These are phyloP conservation scores for Kazachstania bromeliacearum DNA, from an alignment of 805 yeast species.

Conservation along the genomic window DNA sequence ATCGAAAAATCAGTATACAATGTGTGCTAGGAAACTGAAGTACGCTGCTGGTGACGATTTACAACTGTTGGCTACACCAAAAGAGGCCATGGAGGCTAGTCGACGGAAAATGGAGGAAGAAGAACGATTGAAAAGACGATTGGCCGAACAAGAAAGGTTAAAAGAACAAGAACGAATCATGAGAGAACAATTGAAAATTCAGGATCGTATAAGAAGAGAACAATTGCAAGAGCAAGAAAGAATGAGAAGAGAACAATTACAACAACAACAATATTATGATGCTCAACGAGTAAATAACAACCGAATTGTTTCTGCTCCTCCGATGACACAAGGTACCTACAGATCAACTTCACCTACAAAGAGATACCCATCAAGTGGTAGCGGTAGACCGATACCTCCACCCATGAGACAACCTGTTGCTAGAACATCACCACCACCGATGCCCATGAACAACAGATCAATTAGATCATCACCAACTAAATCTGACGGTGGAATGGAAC, in stretches of 20 bases:
- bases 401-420: not conserved
- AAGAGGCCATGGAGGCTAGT: slow-evolving; percentile 28
- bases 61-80: slow-evolving; percentile 29
- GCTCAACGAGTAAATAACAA: not conserved
- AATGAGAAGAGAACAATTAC: not conserved
- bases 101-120: slow-evolving; percentile 18
- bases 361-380: not conserved
- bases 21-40: slow-evolving; percentile 26
- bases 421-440: not conserved
- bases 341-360: not conserved
- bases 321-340: not conserved
- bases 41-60: slow-evolving; percentile 30
- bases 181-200: not conserved
- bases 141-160: slow-evolving; percentile 12
- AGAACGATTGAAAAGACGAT: slow-evolving; percentile 19
- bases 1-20: too few species aligned
- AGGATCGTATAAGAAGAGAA: not conserved
- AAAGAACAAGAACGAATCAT: slow-evolving; percentile 4
- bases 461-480: slow-evolving; percentile 7
- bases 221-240: not conserved
- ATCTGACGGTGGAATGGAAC: not conserved
- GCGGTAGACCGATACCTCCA: not conserved
- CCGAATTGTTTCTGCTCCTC: slow-evolving; percentile 3
- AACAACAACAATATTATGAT: too few species aligned
- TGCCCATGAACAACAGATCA: slow-evolving; percentile 6